Conservation (phyloP, 116 monocot genomes). For the Thalassia testudinum region DNA sequence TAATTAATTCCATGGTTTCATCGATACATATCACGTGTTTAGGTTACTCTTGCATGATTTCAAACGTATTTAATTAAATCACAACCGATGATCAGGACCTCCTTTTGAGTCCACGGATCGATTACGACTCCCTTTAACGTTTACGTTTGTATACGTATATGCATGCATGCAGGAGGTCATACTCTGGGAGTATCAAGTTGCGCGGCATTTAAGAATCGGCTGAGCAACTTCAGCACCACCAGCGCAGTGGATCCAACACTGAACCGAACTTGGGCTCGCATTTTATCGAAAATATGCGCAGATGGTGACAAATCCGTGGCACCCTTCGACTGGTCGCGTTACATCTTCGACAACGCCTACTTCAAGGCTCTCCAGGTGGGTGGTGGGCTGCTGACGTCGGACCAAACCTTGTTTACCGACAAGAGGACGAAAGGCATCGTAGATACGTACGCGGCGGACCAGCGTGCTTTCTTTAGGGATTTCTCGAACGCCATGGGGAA, state of each 20-base stretch:
- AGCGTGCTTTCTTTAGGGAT: slow-evolving; percentile 34
- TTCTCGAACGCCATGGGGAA: slow-evolving; percentile 51
- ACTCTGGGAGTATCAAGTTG: slow-evolving; percentile 57
- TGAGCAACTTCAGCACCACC: slow-evolving; percentile 23
- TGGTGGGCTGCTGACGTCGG: slow-evolving; percentile 37
- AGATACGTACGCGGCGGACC: slow-evolving; percentile 27
- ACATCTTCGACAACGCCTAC: slow-evolving; percentile 42
- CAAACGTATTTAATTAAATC: background rate
- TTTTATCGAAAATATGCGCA: slow-evolving; percentile 14
- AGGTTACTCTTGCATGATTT: background rate
- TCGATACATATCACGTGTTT: background rate
- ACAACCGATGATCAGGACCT: background rate
- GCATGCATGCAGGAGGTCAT: slow-evolving; percentile 25
- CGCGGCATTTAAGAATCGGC: slow-evolving; percentile 31
- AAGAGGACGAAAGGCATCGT: slow-evolving; percentile 24
- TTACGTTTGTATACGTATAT: background rate
- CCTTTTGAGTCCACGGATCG: background rate
- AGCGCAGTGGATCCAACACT: slow-evolving; percentile 28
- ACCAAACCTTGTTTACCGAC: slow-evolving; percentile 31
- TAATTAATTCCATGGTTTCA: too few relatives aligned
- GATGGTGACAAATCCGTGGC: slow-evolving; percentile 20
- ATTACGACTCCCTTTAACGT: background rate
- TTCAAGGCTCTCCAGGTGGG: slow-evolving; percentile 23
- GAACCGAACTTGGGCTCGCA: slow-evolving; percentile 13
- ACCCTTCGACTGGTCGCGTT: slow-evolving; percentile 31